These are phyloP conservation scores for Eragrostis curvula DNA, from an alignment of 176 grass and related monocot genomes.

Conservation along the genomic window DNA sequence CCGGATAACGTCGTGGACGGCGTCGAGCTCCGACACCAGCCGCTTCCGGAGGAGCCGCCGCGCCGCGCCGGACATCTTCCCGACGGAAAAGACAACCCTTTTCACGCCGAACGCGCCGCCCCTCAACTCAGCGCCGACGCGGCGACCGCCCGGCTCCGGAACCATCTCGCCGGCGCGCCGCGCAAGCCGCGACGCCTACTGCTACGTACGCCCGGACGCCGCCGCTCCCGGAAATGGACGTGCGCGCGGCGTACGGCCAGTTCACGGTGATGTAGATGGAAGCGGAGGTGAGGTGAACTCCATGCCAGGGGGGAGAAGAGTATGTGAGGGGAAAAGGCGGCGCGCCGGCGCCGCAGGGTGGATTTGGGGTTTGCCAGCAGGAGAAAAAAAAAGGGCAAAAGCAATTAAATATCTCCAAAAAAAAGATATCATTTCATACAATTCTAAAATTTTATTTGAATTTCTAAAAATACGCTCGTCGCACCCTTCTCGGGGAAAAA, in stretches of 20 bases:
- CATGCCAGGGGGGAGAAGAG: not conserved
- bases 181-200: not conserved
- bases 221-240: not conserved
- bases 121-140: not conserved
- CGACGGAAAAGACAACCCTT: slow-evolving; percentile 15
- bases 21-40: slow-evolving; percentile 34
- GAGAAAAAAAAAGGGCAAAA: not conserved
- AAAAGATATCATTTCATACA: not conserved
- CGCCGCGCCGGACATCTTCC: not conserved
- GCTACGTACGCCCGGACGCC: not conserved
- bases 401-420: not conserved
- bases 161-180: not conserved
- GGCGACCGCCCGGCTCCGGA: not conserved
- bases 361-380: not conserved
- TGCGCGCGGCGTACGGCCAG: not conserved
- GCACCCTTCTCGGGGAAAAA: no score
- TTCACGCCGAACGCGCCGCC: slow-evolving; percentile 8
- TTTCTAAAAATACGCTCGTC: not conserved
- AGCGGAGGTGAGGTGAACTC: not conserved
- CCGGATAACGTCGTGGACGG: slow-evolving; percentile 13
- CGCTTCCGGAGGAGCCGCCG: slow-evolving; percentile 18
- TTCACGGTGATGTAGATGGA: not conserved
- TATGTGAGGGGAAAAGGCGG: not conserved
- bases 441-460: not conserved
- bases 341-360: not conserved